phyloP scores from a whole-genome alignment of 2,329 filamentous ascomycete species.

The Paradendryphiella salina region DNA sequence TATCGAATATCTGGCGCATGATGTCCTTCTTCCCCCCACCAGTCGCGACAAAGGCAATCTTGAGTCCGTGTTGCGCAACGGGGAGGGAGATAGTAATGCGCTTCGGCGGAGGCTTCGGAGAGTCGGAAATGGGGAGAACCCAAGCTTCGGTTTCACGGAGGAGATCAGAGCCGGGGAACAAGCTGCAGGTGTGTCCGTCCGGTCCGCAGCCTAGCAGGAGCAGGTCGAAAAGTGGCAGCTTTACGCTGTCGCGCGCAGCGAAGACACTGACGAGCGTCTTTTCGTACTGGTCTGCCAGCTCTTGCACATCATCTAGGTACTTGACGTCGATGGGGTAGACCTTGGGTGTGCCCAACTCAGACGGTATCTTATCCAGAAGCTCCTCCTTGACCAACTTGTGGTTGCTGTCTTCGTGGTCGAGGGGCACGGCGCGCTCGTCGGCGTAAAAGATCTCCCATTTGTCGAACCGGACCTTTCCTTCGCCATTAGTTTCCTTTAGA shows the following conservation, averaged over 20 bases:
- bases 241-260: conserved; percentile 89
- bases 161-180: conserved; percentile 88
- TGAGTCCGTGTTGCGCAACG: conserved; percentile 83
- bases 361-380: conserved; percentile 84
- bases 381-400: conserved; percentile 86
- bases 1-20: conserved; percentile 88
- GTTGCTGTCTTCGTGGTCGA: conserved; percentile 92
- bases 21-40: conserved; percentile 88
- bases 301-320: conserved; percentile 76
- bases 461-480: conserved; percentile 72
- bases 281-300: conserved; percentile 93
- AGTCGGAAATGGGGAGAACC: conserved; percentile 90
- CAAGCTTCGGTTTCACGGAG: conserved; percentile 86
- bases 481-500: conserved; percentile 58
- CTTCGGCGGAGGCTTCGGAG: conserved; percentile 88
- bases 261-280: conserved; percentile 82
- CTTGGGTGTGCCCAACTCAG: conserved; percentile 64
- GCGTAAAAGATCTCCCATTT: conserved; percentile 99
- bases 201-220: conserved; percentile 91
- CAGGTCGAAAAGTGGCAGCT: conserved; percentile 92
- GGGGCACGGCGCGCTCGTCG: conserved; percentile 91
- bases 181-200: conserved; percentile 94
- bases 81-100: conserved; percentile 92
- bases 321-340: conserved; percentile 78
- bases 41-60: conserved; percentile 89